Conservation (phyloP, 1,284 basidiomycete genomes). For the Xanthoconium separans region DNA sequence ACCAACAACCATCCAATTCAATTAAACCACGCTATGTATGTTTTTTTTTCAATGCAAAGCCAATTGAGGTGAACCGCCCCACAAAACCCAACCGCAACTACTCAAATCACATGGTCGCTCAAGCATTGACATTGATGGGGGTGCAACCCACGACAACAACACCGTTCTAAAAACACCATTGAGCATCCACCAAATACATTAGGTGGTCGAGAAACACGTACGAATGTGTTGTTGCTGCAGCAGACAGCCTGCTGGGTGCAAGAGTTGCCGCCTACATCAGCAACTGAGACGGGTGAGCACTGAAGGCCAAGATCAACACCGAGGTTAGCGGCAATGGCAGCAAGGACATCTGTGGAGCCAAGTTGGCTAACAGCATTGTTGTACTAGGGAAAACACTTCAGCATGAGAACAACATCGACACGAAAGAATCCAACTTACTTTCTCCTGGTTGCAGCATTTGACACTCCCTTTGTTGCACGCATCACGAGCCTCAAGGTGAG, state of each 20-base stretch:
- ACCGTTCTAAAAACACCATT: slow-evolving; percentile 5
- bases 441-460: slow-evolving; percentile 11
- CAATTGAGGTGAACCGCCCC: neutral
- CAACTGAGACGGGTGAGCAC: neutral
- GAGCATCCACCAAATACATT: neutral
- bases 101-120: neutral
- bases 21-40: no score
- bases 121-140: slow-evolving; percentile 10
- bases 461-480: slow-evolving; percentile 2
- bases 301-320: fast-evolving
- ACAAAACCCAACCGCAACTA: neutral
- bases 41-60: no score
- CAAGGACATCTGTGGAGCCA: neutral
- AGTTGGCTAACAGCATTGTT: neutral
- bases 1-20: no score
- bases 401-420: fast-evolving
- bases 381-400: neutral
- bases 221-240: slow-evolving; percentile 5
- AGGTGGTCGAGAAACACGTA: neutral
- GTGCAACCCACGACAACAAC: slow-evolving; percentile 10
- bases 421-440: neutral
- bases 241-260: slow-evolving; percentile 15
- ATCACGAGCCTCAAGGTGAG: slow-evolving; percentile 6
- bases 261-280: neutral
- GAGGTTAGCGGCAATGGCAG: neutral